phyloP scores from a whole-genome alignment of 2,329 filamentous ascomycete genomes.

The Cladosporium halotolerans region DNA sequence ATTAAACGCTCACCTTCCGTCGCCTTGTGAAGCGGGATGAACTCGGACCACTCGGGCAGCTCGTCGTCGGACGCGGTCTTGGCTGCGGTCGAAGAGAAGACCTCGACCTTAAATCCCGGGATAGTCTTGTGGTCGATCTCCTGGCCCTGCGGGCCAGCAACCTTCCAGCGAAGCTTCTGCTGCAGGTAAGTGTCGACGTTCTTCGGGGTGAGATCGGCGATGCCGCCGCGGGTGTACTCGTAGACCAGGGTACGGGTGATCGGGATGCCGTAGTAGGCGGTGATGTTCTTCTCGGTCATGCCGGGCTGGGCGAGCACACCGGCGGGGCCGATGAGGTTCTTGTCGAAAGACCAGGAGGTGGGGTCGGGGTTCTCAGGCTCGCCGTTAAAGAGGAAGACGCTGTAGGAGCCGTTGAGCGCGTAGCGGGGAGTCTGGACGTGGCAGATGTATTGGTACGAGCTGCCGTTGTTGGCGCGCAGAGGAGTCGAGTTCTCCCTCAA shows the following conservation, averaged over 20 bases:
- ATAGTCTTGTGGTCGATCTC: slow-evolving; percentile 28
- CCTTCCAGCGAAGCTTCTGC: slow-evolving; percentile 30
- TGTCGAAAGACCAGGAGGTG: slow-evolving; percentile 45
- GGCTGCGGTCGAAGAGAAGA: slow-evolving; percentile 33
- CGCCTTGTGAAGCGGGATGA: slow-evolving; percentile 13
- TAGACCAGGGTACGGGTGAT: slow-evolving; percentile 38
- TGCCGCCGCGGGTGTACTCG: slow-evolving; percentile 24
- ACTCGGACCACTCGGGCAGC: slow-evolving; percentile 30
- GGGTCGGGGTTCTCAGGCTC: slow-evolving; percentile 36
- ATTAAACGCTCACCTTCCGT: slow-evolving; percentile 11
- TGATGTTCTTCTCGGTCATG: slow-evolving; percentile 21
- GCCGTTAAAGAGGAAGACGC: slow-evolving; percentile 63
- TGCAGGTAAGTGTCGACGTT: slow-evolving; percentile 26
- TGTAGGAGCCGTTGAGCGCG: slow-evolving; percentile 55
- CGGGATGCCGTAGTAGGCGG: slow-evolving; percentile 38
- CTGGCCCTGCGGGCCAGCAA: slow-evolving; percentile 27
- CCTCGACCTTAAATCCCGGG: slow-evolving; percentile 34
- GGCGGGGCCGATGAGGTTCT: slow-evolving; percentile 55
- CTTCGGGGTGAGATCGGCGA: slow-evolving; percentile 20
- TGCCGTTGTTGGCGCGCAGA: slow-evolving; percentile 31
- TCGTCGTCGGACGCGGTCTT: slow-evolving; percentile 23
- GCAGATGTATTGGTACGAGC: slow-evolving; percentile 60
- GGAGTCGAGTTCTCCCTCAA: slow-evolving; percentile 7
- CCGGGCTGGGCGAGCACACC: slow-evolving; percentile 36
- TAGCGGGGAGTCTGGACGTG: slow-evolving; percentile 58